Percentiles rank a stretch among this genome's conserved stretches.
Evolutionary conservation across 1,284 basidiomycete genomes (phyloP).

Genomic region (Peniophora sp.): DNA sequence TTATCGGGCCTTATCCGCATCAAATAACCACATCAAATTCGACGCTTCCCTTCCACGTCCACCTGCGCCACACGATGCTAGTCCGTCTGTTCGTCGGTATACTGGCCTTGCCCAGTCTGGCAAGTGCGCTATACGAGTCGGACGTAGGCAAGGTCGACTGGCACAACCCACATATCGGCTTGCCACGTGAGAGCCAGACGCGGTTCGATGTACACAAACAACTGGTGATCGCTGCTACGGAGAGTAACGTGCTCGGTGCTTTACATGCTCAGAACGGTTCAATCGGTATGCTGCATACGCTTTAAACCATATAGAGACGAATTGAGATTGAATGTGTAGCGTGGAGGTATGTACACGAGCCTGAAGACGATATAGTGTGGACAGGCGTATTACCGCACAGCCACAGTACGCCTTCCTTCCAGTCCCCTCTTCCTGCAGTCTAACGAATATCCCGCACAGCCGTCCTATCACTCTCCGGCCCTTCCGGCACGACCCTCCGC

Average conservation of each 20-base stretch:
- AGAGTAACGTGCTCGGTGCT: constrained; percentile 74
- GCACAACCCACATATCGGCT: constrained; percentile 71
- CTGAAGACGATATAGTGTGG: constrained; percentile 48
- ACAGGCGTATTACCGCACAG: constrained; percentile 49
- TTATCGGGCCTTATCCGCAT: no score
- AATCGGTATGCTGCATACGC: constrained; percentile 47
- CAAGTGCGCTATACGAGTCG: constrained; percentile 51
- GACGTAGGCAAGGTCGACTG: constrained; percentile 84
- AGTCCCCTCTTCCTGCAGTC: constrained; percentile 2
- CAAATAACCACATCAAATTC: no score
- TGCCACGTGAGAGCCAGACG: constrained; percentile 50
- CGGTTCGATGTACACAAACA: constrained; percentile 28
- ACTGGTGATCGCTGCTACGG: constrained; percentile 64
- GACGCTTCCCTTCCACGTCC: no score
- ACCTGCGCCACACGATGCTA: no score
- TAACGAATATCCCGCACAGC: constrained; percentile 32
- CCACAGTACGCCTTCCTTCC: constrained; percentile 38
- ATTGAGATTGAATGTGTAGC: constrained; percentile 35
- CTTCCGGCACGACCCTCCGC: constrained; percentile 65
- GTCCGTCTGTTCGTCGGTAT: constrained; percentile 2
- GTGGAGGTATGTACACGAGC: constrained; percentile 76
- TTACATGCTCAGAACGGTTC: constrained; percentile 66
- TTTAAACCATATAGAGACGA: neutral
- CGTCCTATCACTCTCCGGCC: constrained; percentile 70
- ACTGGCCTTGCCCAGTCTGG: constrained; percentile 2